A percentile compares a stretch with the other conserved stretches of the same genome.
Conservation (phyloP, 2,329 filamentous ascomycete genomes). For the Fusarium sp. region DNA sequence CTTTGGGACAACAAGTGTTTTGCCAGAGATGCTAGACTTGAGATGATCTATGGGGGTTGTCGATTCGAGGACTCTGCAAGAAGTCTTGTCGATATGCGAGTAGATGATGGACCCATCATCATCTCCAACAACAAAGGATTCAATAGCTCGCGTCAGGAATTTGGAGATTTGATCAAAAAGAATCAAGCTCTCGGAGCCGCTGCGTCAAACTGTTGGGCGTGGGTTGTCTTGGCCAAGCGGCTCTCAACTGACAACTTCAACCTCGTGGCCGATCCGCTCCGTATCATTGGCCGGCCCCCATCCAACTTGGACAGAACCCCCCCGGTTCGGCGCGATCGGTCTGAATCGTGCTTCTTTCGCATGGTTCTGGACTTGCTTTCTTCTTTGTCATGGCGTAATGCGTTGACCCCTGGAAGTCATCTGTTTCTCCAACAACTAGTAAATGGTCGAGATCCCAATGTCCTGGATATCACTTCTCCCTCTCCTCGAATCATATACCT, state of each 20-base stretch:
- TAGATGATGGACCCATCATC: background rate
- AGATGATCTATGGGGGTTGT: background rate
- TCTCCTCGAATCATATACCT: conserved; percentile 36
- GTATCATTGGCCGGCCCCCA: conserved; percentile 31
- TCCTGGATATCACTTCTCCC: no score
- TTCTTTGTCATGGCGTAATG: conserved; percentile 20
- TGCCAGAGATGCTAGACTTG: background rate
- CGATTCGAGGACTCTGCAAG: background rate
- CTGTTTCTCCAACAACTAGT: background rate
- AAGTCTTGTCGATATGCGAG: conserved; percentile 7
- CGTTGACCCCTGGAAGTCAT: conserved; percentile 4
- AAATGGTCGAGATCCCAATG: conserved; percentile 23
- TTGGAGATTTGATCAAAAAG: background rate
- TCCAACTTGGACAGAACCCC: conserved; percentile 5
- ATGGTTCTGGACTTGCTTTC: background rate
- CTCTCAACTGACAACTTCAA: conserved; percentile 1
- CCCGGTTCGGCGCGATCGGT: conserved; percentile 10
- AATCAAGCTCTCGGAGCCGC: background rate
- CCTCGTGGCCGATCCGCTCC: conserved; percentile 37
- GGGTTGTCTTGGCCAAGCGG: conserved; percentile 9
- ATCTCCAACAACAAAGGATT: background rate
- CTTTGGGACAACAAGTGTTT: background rate
- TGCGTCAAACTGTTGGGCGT: background rate
- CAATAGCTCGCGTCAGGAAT: background rate
- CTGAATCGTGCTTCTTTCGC: conserved; percentile 2